Evolutionary conservation across 106 monocot genomes (phyloP).

Genomic region (Xerophyta viscosa): DNA sequence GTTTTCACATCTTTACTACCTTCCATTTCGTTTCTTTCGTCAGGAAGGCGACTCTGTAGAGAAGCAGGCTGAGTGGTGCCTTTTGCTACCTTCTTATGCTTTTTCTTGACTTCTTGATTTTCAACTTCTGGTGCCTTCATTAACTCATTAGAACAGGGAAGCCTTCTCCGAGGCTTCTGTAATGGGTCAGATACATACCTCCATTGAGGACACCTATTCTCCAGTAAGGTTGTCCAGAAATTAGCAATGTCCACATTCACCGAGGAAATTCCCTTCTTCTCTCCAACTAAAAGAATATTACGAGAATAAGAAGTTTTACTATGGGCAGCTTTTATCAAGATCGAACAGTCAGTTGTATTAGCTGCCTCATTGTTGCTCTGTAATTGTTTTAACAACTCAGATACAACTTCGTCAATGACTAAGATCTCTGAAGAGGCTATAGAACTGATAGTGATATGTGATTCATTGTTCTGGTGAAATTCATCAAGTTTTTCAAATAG

Average conservation of each 20-base stretch:
- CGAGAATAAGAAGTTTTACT: conserved; percentile 56
- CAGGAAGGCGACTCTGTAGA: conserved; percentile 5
- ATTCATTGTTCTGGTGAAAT: conserved; percentile 30
- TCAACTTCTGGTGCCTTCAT: conserved; percentile 13
- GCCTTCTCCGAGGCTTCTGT: conserved; percentile 46
- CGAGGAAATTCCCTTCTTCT: conserved; percentile 32
- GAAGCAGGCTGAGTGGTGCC: conserved; percentile 14
- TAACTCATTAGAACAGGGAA: conserved; percentile 17
- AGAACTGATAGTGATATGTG: conserved; percentile 11
- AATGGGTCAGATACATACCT: conserved; percentile 32
- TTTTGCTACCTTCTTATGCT: conserved; percentile 32
- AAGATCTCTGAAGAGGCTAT: conserved; percentile 19
- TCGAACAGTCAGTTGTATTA: conserved; percentile 4
- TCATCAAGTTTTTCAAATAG: conserved; percentile 56
- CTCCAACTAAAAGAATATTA: conserved; percentile 46
- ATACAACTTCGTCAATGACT: conserved; percentile 36
- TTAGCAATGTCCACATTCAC: conserved; percentile 36
- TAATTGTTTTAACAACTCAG: conserved; percentile 30
- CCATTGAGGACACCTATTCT: conserved; percentile 54
- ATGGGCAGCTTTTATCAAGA: conserved; percentile 39
- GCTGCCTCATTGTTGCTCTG: conserved; percentile 4
- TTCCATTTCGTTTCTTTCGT: conserved; percentile 16
- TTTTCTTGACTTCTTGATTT: conserved; percentile 50
- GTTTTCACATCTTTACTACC: neutral
- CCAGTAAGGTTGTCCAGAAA: conserved; percentile 66